Evolutionary conservation across 768 basidiomycete species (phyloP), one percentile per base, ranked within the genome.

Genomic region (Auriscalpium vulgare): DNA sequence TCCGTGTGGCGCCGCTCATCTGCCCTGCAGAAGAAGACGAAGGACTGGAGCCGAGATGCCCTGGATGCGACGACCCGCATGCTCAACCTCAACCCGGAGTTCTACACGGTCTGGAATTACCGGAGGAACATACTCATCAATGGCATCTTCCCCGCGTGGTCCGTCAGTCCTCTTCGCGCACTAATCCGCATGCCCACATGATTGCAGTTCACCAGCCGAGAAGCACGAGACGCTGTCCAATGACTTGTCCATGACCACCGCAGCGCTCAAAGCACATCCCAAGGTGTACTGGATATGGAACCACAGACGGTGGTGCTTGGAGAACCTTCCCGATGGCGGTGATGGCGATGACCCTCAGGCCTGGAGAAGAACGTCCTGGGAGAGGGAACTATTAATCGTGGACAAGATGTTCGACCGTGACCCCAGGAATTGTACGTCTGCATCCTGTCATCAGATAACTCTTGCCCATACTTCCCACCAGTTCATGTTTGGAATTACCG

Each of bases 201-300:
- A 66, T 66, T 37, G 53, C 63, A 93, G 90, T 52, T 70, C 83
- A 8, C 75, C 81, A 2, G 75, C 81, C 55, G 77, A 84, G 47
- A 74, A 84, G 37, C 85, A 92, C 51, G 68, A 76, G 10, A 50
- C 87, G 16, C 78, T 98, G 5, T 71, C 80, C 2, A 75, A 80
- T 43, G 97, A 99, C 56, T 72, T 99, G 34, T 71, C 78, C 2
- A 79, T 94, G 74, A 97, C 95, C 0, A 90, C 86, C 67, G 72
- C 76, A 4, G 84, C 88, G 7, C 78, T 99, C 46, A 87, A 89
- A 64, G 75, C 79, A 9, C 83, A 95, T 66, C 97, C 97, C 13
- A 99, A 98, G 67, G 86, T 97, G 17, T 99, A 99, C 68, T 93
- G 91, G 87, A 93, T 98, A 63, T 99, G 97, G 97, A 97, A 94